Percentiles rank a stretch among this genome's conserved stretches.
These are phyloP conservation scores for Chenopodium berlandieri DNA, from an alignment of 148 eudicot genomes.

Conservation along the genomic window DNA sequence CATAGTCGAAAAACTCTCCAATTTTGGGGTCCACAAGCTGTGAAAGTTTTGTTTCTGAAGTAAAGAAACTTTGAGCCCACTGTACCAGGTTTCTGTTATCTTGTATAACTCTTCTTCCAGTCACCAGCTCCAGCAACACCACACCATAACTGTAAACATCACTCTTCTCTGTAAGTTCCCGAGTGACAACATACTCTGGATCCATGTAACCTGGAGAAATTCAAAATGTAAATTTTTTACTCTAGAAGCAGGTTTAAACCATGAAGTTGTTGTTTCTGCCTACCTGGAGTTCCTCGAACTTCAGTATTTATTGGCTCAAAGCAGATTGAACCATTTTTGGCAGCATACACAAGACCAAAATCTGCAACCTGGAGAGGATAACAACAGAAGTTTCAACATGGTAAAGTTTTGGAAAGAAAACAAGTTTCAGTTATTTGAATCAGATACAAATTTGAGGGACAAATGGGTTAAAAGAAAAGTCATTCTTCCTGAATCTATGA, in stretches of 20 bases:
- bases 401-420: not conserved
- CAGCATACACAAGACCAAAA: conserved; percentile 92
- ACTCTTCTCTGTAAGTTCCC: conserved; percentile 91
- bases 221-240: not conserved
- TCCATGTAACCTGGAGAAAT: conserved; percentile 81
- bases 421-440: not conserved
- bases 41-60: conserved; percentile 52
- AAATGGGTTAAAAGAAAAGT: not conserved
- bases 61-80: conserved; percentile 61
- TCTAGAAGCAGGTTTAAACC: not conserved
- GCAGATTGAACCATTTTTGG: conserved; percentile 84
- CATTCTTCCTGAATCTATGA: not conserved
- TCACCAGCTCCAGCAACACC: conserved; percentile 71
- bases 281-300: conserved; percentile 96
- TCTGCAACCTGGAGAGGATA: conserved; percentile 73
- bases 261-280: conserved; percentile 4
- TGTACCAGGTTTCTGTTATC: conserved; percentile 79
- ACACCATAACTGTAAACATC: conserved; percentile 95
- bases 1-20: conserved; percentile 67
- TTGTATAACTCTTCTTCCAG: conserved; percentile 75
- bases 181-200: conserved; percentile 83
- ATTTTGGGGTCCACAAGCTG: conserved; percentile 78
- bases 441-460: not conserved
- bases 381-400: not conserved
- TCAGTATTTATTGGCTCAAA: conserved; percentile 91